Evolutionary conservation across 2,329 filamentous ascomycete species (phyloP).

Genomic region (Exophiala bonariae): DNA sequence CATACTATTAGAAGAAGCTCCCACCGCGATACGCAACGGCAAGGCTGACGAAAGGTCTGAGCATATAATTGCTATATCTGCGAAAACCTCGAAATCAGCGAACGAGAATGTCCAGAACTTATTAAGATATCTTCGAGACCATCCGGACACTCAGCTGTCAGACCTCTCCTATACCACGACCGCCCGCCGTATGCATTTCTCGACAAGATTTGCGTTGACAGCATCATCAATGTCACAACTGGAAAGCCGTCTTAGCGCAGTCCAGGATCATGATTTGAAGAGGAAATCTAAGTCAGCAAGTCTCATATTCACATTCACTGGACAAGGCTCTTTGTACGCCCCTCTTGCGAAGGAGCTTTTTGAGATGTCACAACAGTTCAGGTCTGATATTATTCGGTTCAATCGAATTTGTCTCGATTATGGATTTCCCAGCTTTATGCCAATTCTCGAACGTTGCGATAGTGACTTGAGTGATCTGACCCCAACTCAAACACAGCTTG

Average conservation of each 20-base stretch:
- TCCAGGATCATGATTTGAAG: background rate
- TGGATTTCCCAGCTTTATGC: slow-evolving; percentile 35
- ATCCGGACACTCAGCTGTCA: background rate
- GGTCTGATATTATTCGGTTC: slow-evolving; percentile 37
- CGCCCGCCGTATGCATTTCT: background rate
- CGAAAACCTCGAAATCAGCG: background rate
- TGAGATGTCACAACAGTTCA: slow-evolving; percentile 29
- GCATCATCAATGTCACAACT: background rate
- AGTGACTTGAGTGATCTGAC: slow-evolving; percentile 40
- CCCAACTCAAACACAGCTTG: slow-evolving; percentile 38
- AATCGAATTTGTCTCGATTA: slow-evolving; percentile 29
- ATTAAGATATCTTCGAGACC: background rate
- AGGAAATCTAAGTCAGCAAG: background rate
- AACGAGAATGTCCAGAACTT: background rate
- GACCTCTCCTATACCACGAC: slow-evolving; percentile 8
- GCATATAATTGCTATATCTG: background rate
- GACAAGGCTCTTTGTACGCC: slow-evolving; percentile 35
- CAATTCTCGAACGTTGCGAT: slow-evolving; percentile 26
- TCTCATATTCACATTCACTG: slow-evolving; percentile 43
- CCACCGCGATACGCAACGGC: background rate
- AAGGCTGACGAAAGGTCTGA: background rate
- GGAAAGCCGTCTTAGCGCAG: background rate
- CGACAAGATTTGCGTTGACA: background rate
- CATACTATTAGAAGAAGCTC: slow-evolving; percentile 37
- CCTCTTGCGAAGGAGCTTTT: slow-evolving; percentile 32